Evolutionary conservation across 1,284 basidiomycete genomes (phyloP).

Genomic region (Erythrobasidium hasegawianum): DNA sequence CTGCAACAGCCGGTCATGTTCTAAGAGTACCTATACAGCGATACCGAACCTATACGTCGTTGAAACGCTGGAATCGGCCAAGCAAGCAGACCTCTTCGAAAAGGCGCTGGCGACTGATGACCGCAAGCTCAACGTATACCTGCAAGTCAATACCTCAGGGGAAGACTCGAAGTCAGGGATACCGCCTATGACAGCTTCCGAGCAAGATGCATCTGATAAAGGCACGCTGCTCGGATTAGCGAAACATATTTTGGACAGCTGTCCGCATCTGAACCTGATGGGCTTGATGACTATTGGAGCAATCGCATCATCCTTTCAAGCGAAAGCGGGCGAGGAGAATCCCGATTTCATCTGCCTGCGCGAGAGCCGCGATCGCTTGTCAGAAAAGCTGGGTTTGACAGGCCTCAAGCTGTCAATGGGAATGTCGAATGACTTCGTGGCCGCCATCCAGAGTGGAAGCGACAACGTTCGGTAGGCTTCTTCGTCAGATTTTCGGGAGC

Average conservation of each 20-base stretch:
- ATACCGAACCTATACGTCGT: slow-evolving; percentile 84
- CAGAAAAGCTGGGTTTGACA: slow-evolving; percentile 47
- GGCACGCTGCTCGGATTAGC: slow-evolving; percentile 57
- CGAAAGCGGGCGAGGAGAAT: slow-evolving; percentile 61
- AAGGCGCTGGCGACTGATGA: slow-evolving; percentile 59
- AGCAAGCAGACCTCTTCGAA: slow-evolving; percentile 76
- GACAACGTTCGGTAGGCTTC: slow-evolving; percentile 80
- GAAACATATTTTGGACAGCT: slow-evolving; percentile 64
- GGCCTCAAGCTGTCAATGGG: slow-evolving; percentile 85
- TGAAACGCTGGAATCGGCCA: slow-evolving; percentile 84
- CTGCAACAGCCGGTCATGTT: neutral
- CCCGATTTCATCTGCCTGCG: slow-evolving; percentile 74
- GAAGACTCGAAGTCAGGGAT: slow-evolving; percentile 88
- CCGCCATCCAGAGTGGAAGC: slow-evolving; percentile 76
- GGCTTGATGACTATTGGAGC: slow-evolving; percentile 98
- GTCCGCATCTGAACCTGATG: slow-evolving; percentile 68
- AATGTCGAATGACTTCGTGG: slow-evolving; percentile 93
- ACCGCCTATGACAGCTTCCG: slow-evolving; percentile 54
- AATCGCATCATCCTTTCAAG: slow-evolving; percentile 63
- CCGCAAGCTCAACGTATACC: slow-evolving; percentile 64
- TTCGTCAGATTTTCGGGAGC: too few relatives aligned
- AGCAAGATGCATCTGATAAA: slow-evolving; percentile 34
- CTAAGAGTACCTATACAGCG: slow-evolving; percentile 52
- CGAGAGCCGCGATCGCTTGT: slow-evolving; percentile 60
- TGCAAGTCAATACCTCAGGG: slow-evolving; percentile 92